These are phyloP conservation scores for Talaromyces nanjingensis DNA, from an alignment of 495 filamentous ascomycete genomes.

Conservation along the genomic window DNA sequence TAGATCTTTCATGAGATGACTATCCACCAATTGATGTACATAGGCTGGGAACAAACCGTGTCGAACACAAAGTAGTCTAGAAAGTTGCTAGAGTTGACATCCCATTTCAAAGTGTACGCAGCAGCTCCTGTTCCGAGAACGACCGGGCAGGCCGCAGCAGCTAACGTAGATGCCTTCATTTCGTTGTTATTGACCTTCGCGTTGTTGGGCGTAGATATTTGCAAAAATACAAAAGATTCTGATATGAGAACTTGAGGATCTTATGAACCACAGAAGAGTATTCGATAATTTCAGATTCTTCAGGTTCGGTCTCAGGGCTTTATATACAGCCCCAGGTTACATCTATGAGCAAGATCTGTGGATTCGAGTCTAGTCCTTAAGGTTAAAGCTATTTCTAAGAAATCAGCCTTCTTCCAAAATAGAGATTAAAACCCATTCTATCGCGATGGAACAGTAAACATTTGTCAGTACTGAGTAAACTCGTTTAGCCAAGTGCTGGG, in stretches of 20 bases:
- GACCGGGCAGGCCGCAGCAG: neutral
- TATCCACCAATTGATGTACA: neutral
- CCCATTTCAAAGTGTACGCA: neutral
- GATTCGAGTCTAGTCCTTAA: neutral
- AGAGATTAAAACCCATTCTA: neutral
- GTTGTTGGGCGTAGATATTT: neutral
- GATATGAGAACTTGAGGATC: neutral
- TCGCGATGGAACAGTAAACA: neutral
- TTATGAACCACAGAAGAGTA: neutral
- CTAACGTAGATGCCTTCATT: neutral
- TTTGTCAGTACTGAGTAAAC: neutral
- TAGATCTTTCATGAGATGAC: neutral
- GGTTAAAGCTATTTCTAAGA: neutral
- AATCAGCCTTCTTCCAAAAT: neutral
- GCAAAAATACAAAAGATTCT: neutral
- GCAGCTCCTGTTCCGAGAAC: neutral
- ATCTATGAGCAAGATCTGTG: neutral
- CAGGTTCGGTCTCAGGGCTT: neutral
- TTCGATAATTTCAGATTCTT: neutral
- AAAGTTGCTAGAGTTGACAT: conserved; percentile 24
- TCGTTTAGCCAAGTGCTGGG: neutral
- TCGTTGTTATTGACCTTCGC: neutral
- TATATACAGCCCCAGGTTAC: neutral
- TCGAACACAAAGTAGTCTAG: conserved; percentile 44
- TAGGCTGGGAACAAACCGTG: conserved; percentile 12